A percentile compares a stretch with the other conserved stretches of the same genome.
phyloP scores from a whole-genome alignment of 2,329 filamentous ascomycete genomes.

The Kalmusia sp. region DNA sequence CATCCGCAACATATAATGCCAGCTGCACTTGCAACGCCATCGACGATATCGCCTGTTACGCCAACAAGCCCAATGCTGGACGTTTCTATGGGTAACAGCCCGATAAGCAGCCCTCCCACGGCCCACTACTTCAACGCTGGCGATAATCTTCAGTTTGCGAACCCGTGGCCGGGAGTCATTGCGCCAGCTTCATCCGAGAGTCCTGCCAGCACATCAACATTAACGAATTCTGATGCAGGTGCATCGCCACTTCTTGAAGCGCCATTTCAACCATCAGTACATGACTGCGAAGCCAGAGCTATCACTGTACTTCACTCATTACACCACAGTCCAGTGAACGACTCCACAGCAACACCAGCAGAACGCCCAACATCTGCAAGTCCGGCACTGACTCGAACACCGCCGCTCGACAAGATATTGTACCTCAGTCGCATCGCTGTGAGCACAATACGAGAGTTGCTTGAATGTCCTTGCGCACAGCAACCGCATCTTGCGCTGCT shows the following conservation, averaged over 20 bases:
- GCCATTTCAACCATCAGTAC: background rate
- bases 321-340: background rate
- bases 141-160: background rate
- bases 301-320: conserved; percentile 2
- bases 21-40: background rate
- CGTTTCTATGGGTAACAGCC: background rate
- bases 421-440: background rate
- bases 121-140: background rate
- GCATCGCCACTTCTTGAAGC: background rate
- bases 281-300: conserved; percentile 10
- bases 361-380: background rate
- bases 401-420: conserved; percentile 4
- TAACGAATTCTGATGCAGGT: background rate
- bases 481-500: conserved; percentile 3
- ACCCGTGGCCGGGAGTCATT: background rate
- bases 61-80: background rate
- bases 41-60: background rate
- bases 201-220: background rate
- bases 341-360: background rate
- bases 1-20: background rate
- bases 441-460: background rate
- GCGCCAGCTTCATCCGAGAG: background rate
- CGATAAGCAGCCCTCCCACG: background rate
- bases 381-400: background rate
- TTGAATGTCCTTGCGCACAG: conserved; percentile 7